Conservation (phyloP, 345 rosid genomes). For the Toxicodendron radicans region DNA sequence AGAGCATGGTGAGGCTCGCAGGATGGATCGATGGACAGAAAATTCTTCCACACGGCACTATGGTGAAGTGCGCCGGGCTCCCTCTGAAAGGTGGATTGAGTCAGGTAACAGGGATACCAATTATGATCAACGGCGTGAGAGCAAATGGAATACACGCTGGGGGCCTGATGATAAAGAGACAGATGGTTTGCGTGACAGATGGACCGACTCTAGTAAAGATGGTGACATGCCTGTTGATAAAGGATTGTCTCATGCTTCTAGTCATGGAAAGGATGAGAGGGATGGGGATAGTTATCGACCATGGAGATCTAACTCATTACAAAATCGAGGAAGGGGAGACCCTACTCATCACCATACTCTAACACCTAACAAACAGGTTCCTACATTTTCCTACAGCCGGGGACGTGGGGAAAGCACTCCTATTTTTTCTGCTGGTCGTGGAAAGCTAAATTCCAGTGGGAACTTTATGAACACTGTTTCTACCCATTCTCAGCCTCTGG, state of each 20-base stretch:
- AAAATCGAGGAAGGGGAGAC: conserved; percentile 79
- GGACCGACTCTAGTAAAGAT: conserved; percentile 63
- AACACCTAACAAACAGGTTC: conserved; percentile 62
- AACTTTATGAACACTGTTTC: conserved; percentile 35
- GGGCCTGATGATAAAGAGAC: conserved; percentile 78
- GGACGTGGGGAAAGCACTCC: conserved; percentile 65
- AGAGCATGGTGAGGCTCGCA: conserved; percentile 68
- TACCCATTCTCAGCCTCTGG: conserved; percentile 46
- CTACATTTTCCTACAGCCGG: conserved; percentile 60
- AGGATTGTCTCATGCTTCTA: conserved; percentile 48
- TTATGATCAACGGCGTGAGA: conserved; percentile 84
- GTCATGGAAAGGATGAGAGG: conserved; percentile 62
- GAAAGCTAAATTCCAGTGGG: conserved; percentile 58
- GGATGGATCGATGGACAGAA: conserved; percentile 75
- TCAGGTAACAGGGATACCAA: conserved; percentile 66
- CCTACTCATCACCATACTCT: conserved; percentile 52
- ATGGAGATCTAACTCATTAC: conserved; percentile 73
- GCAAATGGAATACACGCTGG: conserved; percentile 99
- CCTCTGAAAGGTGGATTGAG: conserved; percentile 81
- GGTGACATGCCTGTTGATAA: conserved; percentile 62
- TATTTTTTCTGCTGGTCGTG: conserved; percentile 64
- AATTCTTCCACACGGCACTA: conserved; percentile 55
- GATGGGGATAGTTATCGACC: conserved; percentile 70
- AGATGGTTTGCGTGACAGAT: conserved; percentile 57
- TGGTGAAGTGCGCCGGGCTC: conserved; percentile 76